phyloP scores from a whole-genome alignment of 768 basidiomycete genomes.

The Phlebiopsis flavidoalba region DNA sequence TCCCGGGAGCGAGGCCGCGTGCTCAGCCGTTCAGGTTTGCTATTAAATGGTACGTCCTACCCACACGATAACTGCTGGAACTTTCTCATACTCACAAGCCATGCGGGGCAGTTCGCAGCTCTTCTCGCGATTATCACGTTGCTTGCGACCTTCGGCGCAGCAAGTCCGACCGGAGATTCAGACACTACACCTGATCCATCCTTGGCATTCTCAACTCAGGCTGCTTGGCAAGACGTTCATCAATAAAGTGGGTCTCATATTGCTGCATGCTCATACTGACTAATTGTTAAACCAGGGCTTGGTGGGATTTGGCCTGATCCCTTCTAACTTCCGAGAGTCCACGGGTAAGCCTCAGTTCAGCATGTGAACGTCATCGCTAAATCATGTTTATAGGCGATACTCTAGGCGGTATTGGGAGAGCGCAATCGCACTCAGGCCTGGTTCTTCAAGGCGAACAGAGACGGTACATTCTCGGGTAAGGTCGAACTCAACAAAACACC shows the following conservation, averaged over 20 bases:
- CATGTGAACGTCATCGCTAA: too few species aligned
- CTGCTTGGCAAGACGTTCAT: constrained; percentile 37
- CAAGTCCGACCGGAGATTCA: not conserved
- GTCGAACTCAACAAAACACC: too few species aligned
- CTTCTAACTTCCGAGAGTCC: constrained; percentile 49
- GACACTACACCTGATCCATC: constrained; percentile 17
- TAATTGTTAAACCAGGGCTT: constrained; percentile 34
- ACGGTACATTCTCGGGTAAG: constrained; percentile 39
- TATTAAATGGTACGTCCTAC: not conserved
- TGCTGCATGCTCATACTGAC: not conserved
- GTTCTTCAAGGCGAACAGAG: constrained; percentile 29
- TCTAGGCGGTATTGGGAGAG: constrained; percentile 61
- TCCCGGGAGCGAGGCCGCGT: not conserved
- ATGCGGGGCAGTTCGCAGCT: not conserved
- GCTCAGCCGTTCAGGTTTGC: not conserved
- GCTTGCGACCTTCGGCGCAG: not conserved
- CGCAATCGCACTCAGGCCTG: constrained; percentile 50
- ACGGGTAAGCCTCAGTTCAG: constrained; percentile 24
- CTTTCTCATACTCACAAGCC: not conserved
- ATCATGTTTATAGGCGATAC: constrained; percentile 36
- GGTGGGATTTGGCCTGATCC: constrained; percentile 59
- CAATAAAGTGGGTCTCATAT: constrained; percentile 31
- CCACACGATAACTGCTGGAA: not conserved
- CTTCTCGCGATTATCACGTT: not conserved
- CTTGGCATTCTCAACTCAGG: constrained; percentile 24